Base-by-base conservation (phyloP, 139 green algal genomes). In the Nannochloris sp. region DNA sequence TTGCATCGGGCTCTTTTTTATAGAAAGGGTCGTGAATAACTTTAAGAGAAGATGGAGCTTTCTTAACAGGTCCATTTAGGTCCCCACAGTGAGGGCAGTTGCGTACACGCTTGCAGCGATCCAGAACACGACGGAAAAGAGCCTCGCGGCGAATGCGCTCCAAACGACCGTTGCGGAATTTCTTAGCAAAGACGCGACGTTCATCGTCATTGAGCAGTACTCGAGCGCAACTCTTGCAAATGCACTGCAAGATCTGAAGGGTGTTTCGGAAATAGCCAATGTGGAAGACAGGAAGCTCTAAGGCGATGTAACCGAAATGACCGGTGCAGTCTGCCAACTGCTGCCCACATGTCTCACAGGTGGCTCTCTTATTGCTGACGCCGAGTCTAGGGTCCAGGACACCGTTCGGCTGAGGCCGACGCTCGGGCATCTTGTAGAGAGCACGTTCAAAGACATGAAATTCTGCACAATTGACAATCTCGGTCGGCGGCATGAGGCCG, bases 231-330 rank as follows among this genome's bases (percentile, higher is more conserved):
- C 39, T 77, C 81, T 99, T 98, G 85, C 94, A 99, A 68, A 99
- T 95, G 83, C 83, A 94, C 80, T 98, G 91, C 75, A 99, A 81
- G 30, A 95, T 86, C 55, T 87, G 72, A 37, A 95, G 38, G 32
- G 81, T 92, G 70, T 86, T 85, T 60, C 93, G 93, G 79, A 97
- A 95, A 85, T 97, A 98, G 51, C 92, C 92, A 59, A 99, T 92
- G 82, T 99, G 94, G 80, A 99, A 99, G 4, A 99, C 94, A 1
- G 94, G 94, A 67, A 99, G 87, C 80, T 95, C 83, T 72, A 99
- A 84, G 54, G 82, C 80, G 62, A 99, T 92, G 74, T 97, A 94
- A n/a, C 91, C 89, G 75, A 95, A 99, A 78, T 99, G 94, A 0
- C 94, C 94, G 0, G 89, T 85, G 79, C 94, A 99, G 30, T 98